Percentiles rank a stretch among this genome's conserved stretches.
Conservation (phyloP, 768 basidiomycete species). For the Chalciporus chontae region DNA sequence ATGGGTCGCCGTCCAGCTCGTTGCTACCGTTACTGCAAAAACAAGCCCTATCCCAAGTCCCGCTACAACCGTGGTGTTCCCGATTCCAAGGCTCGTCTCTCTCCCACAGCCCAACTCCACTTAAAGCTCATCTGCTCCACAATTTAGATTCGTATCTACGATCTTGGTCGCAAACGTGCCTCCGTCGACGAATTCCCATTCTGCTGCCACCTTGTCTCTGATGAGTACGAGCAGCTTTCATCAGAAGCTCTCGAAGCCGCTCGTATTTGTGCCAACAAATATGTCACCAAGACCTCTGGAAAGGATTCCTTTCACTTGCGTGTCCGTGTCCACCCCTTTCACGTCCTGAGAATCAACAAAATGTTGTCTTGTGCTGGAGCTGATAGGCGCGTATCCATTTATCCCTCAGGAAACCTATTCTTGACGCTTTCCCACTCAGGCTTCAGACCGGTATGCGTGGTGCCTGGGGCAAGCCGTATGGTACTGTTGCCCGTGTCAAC, state of each 20-base stretch:
- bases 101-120: background rate
- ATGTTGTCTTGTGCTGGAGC: conserved; percentile 99
- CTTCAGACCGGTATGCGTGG: conserved; percentile 98
- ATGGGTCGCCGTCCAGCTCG: conserved; percentile 99
- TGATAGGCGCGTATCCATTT: conserved; percentile 62
- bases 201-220: conserved; percentile 94
- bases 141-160: conserved; percentile 91
- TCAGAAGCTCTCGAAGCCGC: conserved; percentile 96
- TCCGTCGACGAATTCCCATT: conserved; percentile 98
- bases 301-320: conserved; percentile 99
- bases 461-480: conserved; percentile 99
- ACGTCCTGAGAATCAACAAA: conserved; percentile 99
- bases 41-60: conserved; percentile 96
- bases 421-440: conserved; percentile 34
- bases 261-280: conserved; percentile 99
- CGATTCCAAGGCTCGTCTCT: conserved; percentile 71
- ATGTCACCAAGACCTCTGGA: conserved; percentile 95
- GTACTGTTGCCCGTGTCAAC: conserved; percentile 92
- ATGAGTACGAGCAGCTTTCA: conserved; percentile 96
- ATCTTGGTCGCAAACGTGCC: conserved; percentile 93
- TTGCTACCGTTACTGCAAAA: conserved; percentile 99
- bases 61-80: conserved; percentile 99
- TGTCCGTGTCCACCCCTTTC: conserved; percentile 97
- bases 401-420: accelerated
- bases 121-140: background rate